A percentile compares a stretch with the other conserved stretches of the same genome.
Conservation (phyloP, 139 green algal species). For the Chlamydomonas urium region DNA sequence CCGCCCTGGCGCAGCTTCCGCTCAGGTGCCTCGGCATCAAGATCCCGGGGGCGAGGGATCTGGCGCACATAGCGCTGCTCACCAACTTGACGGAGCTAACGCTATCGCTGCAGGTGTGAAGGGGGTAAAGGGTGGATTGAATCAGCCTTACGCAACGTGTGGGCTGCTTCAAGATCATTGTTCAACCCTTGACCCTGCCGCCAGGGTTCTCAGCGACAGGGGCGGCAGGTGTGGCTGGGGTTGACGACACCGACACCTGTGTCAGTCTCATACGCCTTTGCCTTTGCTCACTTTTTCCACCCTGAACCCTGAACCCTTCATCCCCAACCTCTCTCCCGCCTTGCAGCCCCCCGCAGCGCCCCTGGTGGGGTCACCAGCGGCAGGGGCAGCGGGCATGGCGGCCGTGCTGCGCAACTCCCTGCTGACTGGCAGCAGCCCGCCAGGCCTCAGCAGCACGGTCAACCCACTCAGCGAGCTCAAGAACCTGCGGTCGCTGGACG, state of each 20-base stretch:
- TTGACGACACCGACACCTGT: too few species aligned
- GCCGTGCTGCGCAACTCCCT: background rate
- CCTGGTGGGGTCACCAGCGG: background rate
- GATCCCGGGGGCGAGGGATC: background rate
- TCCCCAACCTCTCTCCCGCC: background rate
- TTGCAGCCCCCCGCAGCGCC: background rate
- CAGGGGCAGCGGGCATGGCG: background rate
- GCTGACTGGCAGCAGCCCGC: too few species aligned
- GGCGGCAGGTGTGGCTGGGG: slow-evolving; percentile 1
- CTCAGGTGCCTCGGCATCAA: slow-evolving; percentile 2
- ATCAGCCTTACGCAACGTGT: too few species aligned
- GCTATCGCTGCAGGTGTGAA: slow-evolving; percentile 1
- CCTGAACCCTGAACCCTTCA: background rate
- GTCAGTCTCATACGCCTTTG: too few species aligned
- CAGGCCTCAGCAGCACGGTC: background rate
- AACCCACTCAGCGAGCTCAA: background rate
- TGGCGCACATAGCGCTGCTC: background rate
- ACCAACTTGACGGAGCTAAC: background rate
- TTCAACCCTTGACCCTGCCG: too few species aligned
- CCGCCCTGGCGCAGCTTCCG: background rate
- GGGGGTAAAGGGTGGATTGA: too few species aligned
- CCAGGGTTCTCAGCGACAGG: background rate
- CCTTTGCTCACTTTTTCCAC: too few species aligned
- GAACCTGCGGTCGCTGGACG: background rate
- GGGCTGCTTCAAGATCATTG: too few species aligned